Percentiles rank a stretch among this genome's conserved stretches.
phyloP scores from a whole-genome alignment of 169 alveolate species.

The Theileria orientalis region DNA sequence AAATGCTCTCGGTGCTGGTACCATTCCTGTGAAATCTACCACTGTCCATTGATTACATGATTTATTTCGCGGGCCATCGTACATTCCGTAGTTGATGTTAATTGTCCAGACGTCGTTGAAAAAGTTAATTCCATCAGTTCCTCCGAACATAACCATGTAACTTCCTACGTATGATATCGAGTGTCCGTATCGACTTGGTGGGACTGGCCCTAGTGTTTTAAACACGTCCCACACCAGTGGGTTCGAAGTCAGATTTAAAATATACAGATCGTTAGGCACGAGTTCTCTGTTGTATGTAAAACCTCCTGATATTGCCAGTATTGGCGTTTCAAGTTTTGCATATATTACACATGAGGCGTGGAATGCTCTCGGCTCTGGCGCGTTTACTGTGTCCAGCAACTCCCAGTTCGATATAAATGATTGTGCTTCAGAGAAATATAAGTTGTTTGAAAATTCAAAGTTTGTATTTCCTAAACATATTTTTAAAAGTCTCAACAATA shows the following conservation, averaged over 20 bases:
- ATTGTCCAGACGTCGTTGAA: slow-evolving; percentile 58
- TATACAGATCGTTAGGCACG: slow-evolving; percentile 28
- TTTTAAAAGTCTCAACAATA: background rate
- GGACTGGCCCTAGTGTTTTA: slow-evolving; percentile 26
- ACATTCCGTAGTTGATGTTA: slow-evolving; percentile 21
- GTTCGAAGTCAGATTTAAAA: slow-evolving; percentile 8
- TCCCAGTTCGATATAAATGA: slow-evolving; percentile 15
- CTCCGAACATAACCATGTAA: slow-evolving; percentile 50
- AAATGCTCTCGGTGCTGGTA: slow-evolving; percentile 60
- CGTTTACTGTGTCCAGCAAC: slow-evolving; percentile 1
- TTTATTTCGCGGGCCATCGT: background rate
- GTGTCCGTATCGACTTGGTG: slow-evolving; percentile 54
- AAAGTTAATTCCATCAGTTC: slow-evolving; percentile 29
- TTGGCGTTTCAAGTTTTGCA: slow-evolving; percentile 36
- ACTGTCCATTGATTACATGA: slow-evolving; percentile 31
- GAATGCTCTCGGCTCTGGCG: slow-evolving; percentile 60
- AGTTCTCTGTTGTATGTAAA: slow-evolving; percentile 17
- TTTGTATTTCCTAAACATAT: slow-evolving; percentile 10
- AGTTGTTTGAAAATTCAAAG: slow-evolving; percentile 31
- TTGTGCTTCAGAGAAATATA: slow-evolving; percentile 5
- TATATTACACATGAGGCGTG: slow-evolving; percentile 60
- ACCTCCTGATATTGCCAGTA: slow-evolving; percentile 50
- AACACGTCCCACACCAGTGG: slow-evolving; percentile 14
- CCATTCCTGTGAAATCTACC: slow-evolving; percentile 21
- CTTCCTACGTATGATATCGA: slow-evolving; percentile 46